Conservation (phyloP, 2,329 filamentous ascomycete species). For the Dactylonectria macrodidyma region DNA sequence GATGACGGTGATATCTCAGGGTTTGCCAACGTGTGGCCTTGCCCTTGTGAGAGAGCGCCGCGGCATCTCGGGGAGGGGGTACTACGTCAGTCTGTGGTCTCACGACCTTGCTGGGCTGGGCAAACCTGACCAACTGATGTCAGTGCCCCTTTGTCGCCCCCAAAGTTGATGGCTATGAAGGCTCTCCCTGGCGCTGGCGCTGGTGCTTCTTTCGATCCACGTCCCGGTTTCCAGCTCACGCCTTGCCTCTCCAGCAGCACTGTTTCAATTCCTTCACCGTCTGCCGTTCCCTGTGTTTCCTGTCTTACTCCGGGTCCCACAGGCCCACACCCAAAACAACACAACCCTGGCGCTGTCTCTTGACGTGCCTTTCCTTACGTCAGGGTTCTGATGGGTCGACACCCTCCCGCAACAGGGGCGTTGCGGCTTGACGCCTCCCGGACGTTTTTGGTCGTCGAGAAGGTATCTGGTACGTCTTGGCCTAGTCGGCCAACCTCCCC, state of each 20-base stretch:
- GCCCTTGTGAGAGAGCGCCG: constrained; percentile 39
- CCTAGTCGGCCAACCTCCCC: constrained; percentile 36
- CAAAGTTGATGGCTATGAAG: constrained; percentile 30
- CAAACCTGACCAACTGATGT: constrained; percentile 46
- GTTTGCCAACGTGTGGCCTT: constrained; percentile 40
- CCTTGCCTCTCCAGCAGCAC: constrained; percentile 21
- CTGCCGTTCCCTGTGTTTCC: constrained; percentile 49
- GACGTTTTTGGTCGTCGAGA: constrained; percentile 37
- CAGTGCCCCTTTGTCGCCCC: constrained; percentile 43
- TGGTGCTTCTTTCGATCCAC: constrained; percentile 37
- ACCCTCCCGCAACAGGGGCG: constrained; percentile 48
- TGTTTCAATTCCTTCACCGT: constrained; percentile 52
- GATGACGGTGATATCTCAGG: constrained; percentile 46
- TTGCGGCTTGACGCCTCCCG: constrained; percentile 47
- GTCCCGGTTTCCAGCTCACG: constrained; percentile 23
- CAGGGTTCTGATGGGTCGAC: constrained; percentile 47
- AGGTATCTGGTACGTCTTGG: constrained; percentile 45
- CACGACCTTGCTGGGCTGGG: constrained; percentile 35
- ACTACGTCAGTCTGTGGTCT: constrained; percentile 44
- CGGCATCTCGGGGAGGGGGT: constrained; percentile 43
- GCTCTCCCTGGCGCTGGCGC: constrained; percentile 31
- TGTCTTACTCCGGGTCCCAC: constrained; percentile 47
- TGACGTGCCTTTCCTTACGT: constrained; percentile 48
- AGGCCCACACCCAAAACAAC: constrained; percentile 37
- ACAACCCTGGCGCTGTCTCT: constrained; percentile 40